These are phyloP conservation scores for Cudoniella acicularis DNA, from an alignment of 495 filamentous ascomycete species.

Conservation along the genomic window DNA sequence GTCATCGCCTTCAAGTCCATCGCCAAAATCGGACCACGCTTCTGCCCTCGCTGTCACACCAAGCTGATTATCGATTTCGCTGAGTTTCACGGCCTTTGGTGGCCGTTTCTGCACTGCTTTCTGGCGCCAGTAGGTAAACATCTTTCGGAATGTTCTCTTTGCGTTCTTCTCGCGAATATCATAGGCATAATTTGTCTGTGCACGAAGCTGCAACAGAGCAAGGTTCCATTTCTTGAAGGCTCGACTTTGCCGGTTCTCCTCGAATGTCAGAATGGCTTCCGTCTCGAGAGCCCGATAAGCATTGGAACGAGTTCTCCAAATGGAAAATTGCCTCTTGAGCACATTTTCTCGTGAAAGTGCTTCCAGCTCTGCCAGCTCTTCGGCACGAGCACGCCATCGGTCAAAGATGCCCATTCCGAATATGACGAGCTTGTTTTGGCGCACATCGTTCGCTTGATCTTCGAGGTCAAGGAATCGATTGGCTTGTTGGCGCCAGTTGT, in stretches of 20 bases:
- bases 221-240: constrained; percentile 53
- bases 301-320: constrained; percentile 42
- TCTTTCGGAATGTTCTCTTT: constrained; percentile 49
- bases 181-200: constrained; percentile 31
- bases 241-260: constrained; percentile 34
- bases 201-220: constrained; percentile 29
- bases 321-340: constrained; percentile 41
- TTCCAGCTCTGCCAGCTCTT: constrained; percentile 22
- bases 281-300: constrained; percentile 41
- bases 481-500: constrained; percentile 43
- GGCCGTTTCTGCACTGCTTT: constrained; percentile 39
- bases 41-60: constrained; percentile 16
- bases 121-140: constrained; percentile 58
- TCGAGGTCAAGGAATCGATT: constrained; percentile 37
- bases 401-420: constrained; percentile 37
- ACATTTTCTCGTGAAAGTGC: constrained; percentile 20
- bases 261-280: constrained; percentile 45
- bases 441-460: constrained; percentile 39
- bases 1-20: constrained; percentile 16
- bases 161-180: constrained; percentile 39
- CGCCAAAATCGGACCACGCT: constrained; percentile 24
- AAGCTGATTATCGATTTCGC: not conserved
- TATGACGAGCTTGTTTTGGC: constrained; percentile 35
- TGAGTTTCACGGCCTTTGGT: constrained; percentile 21
- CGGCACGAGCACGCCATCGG: constrained; percentile 41